Evolutionary conservation across 164 flowering plant genomes (phyloP).

Genomic region (Protea cynaroides): DNA sequence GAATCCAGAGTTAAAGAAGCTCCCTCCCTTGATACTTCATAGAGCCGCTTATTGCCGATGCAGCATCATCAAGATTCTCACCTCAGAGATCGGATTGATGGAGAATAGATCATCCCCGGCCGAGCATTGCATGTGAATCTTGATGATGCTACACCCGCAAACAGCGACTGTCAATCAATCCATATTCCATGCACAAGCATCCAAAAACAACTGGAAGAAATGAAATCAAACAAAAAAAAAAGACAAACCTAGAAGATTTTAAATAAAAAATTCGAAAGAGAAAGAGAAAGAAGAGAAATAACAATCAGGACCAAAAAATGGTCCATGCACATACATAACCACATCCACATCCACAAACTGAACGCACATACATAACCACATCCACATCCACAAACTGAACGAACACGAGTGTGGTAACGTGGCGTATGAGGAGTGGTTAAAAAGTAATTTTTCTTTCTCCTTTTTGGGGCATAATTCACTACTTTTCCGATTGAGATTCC

Average conservation of each 20-base stretch:
- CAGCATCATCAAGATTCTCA: conserved; percentile 89
- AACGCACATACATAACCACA: conserved; percentile 6
- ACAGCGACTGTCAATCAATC: conserved; percentile 26
- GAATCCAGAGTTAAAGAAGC: not conserved
- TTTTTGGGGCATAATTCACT: not conserved
- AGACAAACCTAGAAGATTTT: not conserved
- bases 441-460: too few relatives aligned
- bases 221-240: not conserved
- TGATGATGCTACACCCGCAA: conserved; percentile 47
- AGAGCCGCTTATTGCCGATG: conserved; percentile 52
- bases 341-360: not conserved
- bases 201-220: not conserved
- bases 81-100: not conserved
- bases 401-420: conserved; percentile 15
- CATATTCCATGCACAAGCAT: not conserved
- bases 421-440: conserved; percentile 12
- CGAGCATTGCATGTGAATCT: conserved; percentile 39
- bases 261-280: not conserved
- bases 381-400: not conserved
- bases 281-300: not conserved
- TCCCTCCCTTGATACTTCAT: not conserved
- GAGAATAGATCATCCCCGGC: conserved; percentile 5
- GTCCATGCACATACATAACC: conserved; percentile 7
- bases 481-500: not conserved
- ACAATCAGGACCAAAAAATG: not conserved